Percentiles rank a stretch among this genome's conserved stretches.
These are phyloP conservation scores for Trichomonas vaginalis DNA, from an alignment of 208 protist species.

Conservation along the genomic window DNA sequence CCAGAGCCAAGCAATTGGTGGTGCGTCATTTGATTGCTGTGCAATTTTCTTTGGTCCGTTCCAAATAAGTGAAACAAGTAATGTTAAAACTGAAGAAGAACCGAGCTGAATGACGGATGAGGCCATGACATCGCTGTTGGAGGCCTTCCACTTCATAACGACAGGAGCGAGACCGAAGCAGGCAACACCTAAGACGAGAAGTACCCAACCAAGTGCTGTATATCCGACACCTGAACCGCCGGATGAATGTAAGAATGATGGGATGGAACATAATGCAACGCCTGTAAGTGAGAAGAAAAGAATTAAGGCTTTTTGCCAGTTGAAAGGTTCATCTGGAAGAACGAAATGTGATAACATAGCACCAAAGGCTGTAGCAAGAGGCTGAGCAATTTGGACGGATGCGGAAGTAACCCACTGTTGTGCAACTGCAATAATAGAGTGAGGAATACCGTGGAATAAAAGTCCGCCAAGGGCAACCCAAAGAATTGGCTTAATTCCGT, in stretches of 20 bases:
- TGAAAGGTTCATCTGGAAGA: neutral
- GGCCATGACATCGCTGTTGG: neutral
- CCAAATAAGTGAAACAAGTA: neutral
- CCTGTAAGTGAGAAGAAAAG: neutral
- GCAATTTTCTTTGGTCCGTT: neutral
- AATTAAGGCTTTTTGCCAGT: neutral
- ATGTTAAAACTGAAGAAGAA: neutral
- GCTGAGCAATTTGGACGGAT: neutral
- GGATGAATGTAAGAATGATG: neutral
- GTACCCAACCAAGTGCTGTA: neutral
- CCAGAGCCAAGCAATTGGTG: neutral
- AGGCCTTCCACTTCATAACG: neutral
- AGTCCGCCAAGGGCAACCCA: neutral
- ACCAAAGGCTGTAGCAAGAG: neutral
- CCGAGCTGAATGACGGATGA: neutral
- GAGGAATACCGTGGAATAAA: neutral
- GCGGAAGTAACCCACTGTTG: neutral
- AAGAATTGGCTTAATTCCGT: neutral
- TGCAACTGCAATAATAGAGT: neutral
- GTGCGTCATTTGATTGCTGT: neutral
- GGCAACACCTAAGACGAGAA: neutral
- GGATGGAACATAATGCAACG: neutral
- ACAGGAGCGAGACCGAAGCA: neutral
- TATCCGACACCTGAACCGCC: neutral
- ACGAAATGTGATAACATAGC: neutral